Evolutionary conservation across 371 early-diverging fungal genomes (phyloP), one percentile per base, ranked within the genome.

Genomic region (Syncephalastrum contaminatum): DNA sequence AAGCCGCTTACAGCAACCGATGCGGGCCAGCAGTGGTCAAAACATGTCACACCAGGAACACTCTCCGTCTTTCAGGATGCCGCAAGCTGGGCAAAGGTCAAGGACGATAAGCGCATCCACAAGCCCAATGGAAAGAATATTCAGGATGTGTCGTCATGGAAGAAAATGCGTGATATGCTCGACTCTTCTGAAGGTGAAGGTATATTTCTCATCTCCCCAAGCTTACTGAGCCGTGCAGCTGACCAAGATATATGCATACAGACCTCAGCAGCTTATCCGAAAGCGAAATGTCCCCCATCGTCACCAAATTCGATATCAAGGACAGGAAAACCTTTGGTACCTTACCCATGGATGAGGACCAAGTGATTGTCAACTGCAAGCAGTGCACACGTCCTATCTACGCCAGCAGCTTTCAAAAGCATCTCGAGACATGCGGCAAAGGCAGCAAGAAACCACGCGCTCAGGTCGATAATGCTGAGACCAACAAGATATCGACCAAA

Each of bases 291-390:
- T 71, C 69, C 13, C 69, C 73, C 1, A 51, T 55, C 8, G 64
- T 56, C 14, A 67, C 66, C n/a, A 53, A 56, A 30, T 62, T 75
- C 25, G 60, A 69, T 40, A 42, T 46, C 4, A 61, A 60, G 20
- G 75, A 75, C 22, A 56, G 71, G 53, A 66, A 66, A 19, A 67
- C 66, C 30, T 73, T 65, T 54, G 80, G 80, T 6, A 51, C 62
- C 5, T 63, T 69, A 58, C 76, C 80, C 12, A 68, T 79, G 66
- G 72, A 75, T 47, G 76, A 79, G 16, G 76, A 79, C 18, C 58
- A 62, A 1, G 59, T 75, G 7, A 59, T 72, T 7, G 62, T 75
- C 6, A 65, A 67, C 24, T 79, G 80, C 60, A 75, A 65, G 19
- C 46, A 62, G 3, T 79, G 80, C 25, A 45, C 68, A 19, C 54